Conservation (phyloP, 345 rosid species). For the Passiflora organensis region DNA sequence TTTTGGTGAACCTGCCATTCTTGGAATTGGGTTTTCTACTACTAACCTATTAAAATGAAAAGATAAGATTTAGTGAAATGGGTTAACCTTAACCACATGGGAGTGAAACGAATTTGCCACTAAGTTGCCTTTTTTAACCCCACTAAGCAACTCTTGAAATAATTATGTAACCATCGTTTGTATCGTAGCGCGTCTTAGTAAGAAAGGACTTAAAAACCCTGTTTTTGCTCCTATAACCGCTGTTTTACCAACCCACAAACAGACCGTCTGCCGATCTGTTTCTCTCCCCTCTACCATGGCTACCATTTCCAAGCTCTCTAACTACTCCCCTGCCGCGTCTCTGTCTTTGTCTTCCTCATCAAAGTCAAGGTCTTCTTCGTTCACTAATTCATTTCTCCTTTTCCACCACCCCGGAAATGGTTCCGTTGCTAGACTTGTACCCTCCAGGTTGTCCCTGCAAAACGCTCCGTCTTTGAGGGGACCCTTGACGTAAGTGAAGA, state of each 20-base stretch:
- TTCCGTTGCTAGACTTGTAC: constrained; percentile 36
- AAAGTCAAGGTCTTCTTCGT: constrained; percentile 35
- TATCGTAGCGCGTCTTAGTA: too few relatives aligned
- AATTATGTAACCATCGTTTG: too few relatives aligned
- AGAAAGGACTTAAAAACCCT: too few relatives aligned
- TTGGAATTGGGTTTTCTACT: too few relatives aligned
- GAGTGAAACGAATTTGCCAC: too few relatives aligned
- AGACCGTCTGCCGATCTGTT: constrained; percentile 3
- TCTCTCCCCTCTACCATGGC: constrained; percentile 39
- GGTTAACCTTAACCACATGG: too few relatives aligned
- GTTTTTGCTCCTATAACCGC: too few relatives aligned
- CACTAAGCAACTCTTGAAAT: too few relatives aligned
- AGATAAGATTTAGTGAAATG: too few relatives aligned
- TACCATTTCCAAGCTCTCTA: constrained; percentile 70
- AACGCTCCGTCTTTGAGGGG: constrained; percentile 18
- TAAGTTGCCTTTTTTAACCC: too few relatives aligned
- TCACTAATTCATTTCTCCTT: constrained; percentile 31
- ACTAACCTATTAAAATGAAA: too few relatives aligned
- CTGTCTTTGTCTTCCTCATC: constrained; percentile 28
- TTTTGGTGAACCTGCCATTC: too few relatives aligned
- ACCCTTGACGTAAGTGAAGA: constrained; percentile 57
- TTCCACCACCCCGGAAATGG: constrained; percentile 25
- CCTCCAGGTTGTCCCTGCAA: constrained; percentile 45
- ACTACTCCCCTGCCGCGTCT: constrained; percentile 33
- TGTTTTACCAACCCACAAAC: neutral